Conservation (phyloP, 2,329 filamentous ascomycete species). For the Monosporascus sp. region DNA sequence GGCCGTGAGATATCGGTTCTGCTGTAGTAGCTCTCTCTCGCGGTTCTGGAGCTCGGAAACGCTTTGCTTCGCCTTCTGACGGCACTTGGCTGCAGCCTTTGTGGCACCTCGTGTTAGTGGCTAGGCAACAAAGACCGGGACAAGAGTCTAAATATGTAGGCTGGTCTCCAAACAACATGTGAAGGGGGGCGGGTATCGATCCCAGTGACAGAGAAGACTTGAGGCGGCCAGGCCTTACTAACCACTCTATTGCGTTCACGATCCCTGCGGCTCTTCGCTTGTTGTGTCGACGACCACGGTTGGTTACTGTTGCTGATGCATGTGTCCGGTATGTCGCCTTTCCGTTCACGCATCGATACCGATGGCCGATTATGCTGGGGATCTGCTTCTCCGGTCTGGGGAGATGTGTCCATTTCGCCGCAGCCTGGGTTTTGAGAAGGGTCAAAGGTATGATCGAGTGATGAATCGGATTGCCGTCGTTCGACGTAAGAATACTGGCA, state of each 20-base stretch:
- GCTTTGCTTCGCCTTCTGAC: constrained; percentile 19
- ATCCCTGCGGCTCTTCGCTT: not conserved
- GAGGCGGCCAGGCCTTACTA: not conserved
- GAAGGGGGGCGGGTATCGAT: no score
- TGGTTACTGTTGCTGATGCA: not conserved
- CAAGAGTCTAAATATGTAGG: no score
- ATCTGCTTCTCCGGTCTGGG: not conserved
- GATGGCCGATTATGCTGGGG: not conserved
- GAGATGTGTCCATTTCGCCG: not conserved
- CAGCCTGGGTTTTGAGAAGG: not conserved
- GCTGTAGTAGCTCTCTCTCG: constrained; percentile 15
- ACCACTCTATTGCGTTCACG: not conserved
- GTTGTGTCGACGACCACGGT: not conserved
- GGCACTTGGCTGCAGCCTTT: constrained; percentile 12
- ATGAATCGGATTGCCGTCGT: not conserved
- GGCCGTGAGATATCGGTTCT: constrained; percentile 14
- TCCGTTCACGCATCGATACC: not conserved
- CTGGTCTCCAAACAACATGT: no score
- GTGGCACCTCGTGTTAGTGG: not conserved
- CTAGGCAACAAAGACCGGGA: no score
- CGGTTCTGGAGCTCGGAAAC: constrained; percentile 12
- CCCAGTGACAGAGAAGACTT: not conserved
- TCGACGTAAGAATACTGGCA: not conserved
- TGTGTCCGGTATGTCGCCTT: not conserved
- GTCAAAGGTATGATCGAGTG: not conserved